phyloP scores from a whole-genome alignment of 1,139 yeast species.

The Taphrina wiesneri region DNA sequence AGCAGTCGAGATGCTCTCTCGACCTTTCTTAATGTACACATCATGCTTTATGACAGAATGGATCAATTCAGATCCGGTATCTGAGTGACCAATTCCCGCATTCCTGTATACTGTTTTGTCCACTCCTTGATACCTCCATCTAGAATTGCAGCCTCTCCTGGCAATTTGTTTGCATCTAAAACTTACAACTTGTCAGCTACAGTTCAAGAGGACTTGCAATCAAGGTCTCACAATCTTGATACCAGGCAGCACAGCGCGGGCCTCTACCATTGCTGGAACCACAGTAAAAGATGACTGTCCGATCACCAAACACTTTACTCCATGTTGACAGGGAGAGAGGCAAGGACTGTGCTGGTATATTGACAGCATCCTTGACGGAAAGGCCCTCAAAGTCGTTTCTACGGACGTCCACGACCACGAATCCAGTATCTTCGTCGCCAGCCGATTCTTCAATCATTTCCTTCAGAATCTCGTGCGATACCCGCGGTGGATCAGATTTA shows the following conservation, averaged over 20 bases:
- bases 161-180: constrained; percentile 14
- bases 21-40: background rate
- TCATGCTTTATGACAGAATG: background rate
- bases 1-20: background rate
- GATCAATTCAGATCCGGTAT: background rate
- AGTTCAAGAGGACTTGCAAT: background rate
- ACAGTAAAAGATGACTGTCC: constrained; percentile 28
- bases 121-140: constrained; percentile 28
- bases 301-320: constrained; percentile 27
- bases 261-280: constrained; percentile 11
- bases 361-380: constrained; percentile 15
- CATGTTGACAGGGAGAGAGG: constrained; percentile 11
- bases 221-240: constrained; percentile 18
- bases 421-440: constrained; percentile 27
- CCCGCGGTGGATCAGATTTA: constrained; percentile 14
- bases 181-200: background rate
- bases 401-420: constrained; percentile 29
- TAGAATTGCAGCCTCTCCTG: constrained; percentile 26
- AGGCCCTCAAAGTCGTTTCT: constrained; percentile 11
- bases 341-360: constrained; percentile 25
- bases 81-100: background rate
- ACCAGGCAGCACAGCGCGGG: constrained; percentile 30
- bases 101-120: background rate
- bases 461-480: constrained; percentile 9
- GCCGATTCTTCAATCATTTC: constrained; percentile 27